These are phyloP conservation scores for Epichloe glyceriae DNA, from an alignment of 2,329 filamentous ascomycete species.

Conservation along the genomic window DNA sequence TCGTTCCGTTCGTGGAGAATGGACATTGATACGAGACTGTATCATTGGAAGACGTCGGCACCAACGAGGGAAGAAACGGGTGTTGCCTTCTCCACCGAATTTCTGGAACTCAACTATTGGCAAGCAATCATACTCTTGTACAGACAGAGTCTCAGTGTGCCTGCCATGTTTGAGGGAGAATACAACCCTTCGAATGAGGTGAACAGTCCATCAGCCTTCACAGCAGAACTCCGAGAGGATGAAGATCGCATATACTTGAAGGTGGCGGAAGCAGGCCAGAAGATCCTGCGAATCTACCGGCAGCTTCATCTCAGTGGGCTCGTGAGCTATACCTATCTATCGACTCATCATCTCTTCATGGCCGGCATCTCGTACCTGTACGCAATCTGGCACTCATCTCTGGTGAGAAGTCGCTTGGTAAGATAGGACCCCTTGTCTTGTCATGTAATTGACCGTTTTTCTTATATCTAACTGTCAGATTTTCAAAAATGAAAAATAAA, in stretches of 20 bases:
- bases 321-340: slow-evolving; percentile 92
- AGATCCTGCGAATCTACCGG: slow-evolving; percentile 79
- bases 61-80: slow-evolving; percentile 69
- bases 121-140: slow-evolving; percentile 95
- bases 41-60: slow-evolving; percentile 75
- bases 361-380: slow-evolving; percentile 93
- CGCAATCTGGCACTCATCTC: slow-evolving; percentile 90
- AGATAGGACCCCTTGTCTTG: slow-evolving; percentile 18
- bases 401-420: slow-evolving; percentile 76
- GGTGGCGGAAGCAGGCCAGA: slow-evolving; percentile 88
- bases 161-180: slow-evolving; percentile 72
- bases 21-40: slow-evolving; percentile 72
- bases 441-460: neutral
- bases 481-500: too few relatives aligned
- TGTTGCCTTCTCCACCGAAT: slow-evolving; percentile 79
- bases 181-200: slow-evolving; percentile 53
- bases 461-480: neutral
- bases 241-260: slow-evolving; percentile 89
- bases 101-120: slow-evolving; percentile 94
- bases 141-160: slow-evolving; percentile 76
- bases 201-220: slow-evolving; percentile 47
- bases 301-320: slow-evolving; percentile 77
- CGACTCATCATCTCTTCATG: slow-evolving; percentile 95
- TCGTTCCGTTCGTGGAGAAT: slow-evolving; percentile 81
- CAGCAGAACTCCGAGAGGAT: slow-evolving; percentile 58